Evolutionary conservation across 371 early-diverging fungal genomes (phyloP), one percentile per base, ranked within the genome.

Genomic region (Agmasoma carcini): DNA sequence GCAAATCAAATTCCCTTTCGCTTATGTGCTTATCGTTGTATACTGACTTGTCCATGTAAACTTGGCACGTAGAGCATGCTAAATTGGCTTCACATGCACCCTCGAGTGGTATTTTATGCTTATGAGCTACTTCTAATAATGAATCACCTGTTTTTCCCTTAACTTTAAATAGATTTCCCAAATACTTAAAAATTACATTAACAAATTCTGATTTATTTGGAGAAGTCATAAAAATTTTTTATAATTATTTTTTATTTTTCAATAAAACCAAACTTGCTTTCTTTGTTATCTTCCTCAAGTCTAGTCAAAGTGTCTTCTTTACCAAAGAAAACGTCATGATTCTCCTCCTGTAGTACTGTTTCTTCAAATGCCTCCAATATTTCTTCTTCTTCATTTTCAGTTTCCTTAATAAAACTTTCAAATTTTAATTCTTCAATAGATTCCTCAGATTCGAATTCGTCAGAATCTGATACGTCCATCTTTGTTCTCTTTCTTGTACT

Each of bases 1-100:
- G 74, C 86, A 97, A 88, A 76, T 97, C 98, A 68, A 91, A 88
- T 64, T 97, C 98, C 72, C 92, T 91, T 64, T 95, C 95, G 1
- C 84, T 79, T 3, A 93, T 90, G 63, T 88, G 83, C 57, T 92
- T 77, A 63, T 79, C 81, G 43, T 87, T 81, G 73, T 82, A 97
- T 58, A 83, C 78, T 29, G 81, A 76, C 15, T 80, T 82, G 2
- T 87, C 88, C 53, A 87, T 73, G 49, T 93, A 83, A 46, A 97
- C 86, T 71, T 97, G 98, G 74, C 96, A 78, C 52, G 75, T 72
- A 26, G 75, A 71, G 51, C 74, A 76, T 23, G 76, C 75, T 7
- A 72, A 55, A 50, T 64, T 90, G 19, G 88, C 92, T 74, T 96
- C 97, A 74, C 97, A 96, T 11, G 97, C 97, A 81, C 93, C 91